Evolutionary conservation across 2,329 filamentous ascomycete genomes (phyloP), one percentile per base, ranked within the genome.

Genomic region (Diaporthe velutina): DNA sequence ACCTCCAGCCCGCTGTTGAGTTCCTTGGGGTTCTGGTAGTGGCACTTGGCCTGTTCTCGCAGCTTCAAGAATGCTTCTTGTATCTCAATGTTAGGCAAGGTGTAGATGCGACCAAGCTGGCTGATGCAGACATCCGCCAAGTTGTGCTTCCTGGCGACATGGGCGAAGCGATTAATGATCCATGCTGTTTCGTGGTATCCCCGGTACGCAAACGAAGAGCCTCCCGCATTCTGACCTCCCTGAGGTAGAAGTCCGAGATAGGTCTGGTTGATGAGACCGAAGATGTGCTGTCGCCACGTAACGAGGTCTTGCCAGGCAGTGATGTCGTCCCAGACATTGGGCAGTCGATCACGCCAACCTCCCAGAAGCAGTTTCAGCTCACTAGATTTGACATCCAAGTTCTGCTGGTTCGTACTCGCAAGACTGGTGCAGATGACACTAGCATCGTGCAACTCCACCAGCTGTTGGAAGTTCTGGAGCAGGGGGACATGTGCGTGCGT

Each of bases 281-380:
- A 99, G 76, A 99, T 98, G 83, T 99, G 97, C 82, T 99, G 97
- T 78, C 97, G 92, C 97, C 97, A 99, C 1, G 97, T 99, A n/a
- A 99, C 97, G 54, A 99, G 88, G 82, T 99, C 97, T 83, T 99
- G 97, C 97, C 97, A 99, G 52, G 97, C 95, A 77, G 97, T 98
- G 83, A 99, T 99, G 83, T 99, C 97, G 82, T 99, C 97, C 97
- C 97, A 99, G 4, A 98, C 94, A 81, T 99, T 99, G 2, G 97
- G 97, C 70, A 99, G 86, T 66, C 97, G 91, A 82, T 99, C 97
- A 74, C 97, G 92, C 97, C 97, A 99, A 10, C 96, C 97, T 72
- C 95, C 95, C 7, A 99, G 90, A 4, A 98, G 90, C 70, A 99
- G 86, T 85, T 99, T 99, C 3, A 99, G 90, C 85, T 99, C 97